Conservation (phyloP, 2,329 filamentous ascomycete species). For the Aspergillus flavus region DNA sequence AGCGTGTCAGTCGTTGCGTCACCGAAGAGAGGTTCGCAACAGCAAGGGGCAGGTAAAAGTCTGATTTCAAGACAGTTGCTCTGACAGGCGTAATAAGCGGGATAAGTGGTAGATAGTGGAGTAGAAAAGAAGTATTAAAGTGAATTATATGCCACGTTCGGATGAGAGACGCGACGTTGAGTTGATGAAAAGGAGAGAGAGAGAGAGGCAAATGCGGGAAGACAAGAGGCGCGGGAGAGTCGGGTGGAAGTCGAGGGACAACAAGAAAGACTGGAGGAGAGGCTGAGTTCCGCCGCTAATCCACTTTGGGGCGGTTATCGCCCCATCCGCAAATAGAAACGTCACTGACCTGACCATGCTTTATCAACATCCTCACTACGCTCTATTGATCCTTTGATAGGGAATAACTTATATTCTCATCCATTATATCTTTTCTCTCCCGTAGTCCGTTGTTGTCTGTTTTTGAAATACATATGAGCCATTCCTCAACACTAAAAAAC, state of each 20-base stretch:
- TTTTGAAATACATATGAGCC: too few relatives aligned
- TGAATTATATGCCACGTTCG: conserved; percentile 6
- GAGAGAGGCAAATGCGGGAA: conserved; percentile 10
- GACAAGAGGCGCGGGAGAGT: conserved; percentile 5
- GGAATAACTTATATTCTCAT: too few relatives aligned
- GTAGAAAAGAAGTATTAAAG: background rate
- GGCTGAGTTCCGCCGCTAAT: conserved; percentile 22
- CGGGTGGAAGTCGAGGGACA: conserved; percentile 16
- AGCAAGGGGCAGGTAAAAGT: conserved; percentile 12
- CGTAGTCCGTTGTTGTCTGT: too few relatives aligned
- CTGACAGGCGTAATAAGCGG: background rate
- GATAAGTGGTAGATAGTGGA: background rate
- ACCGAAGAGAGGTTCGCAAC: conserved; percentile 8
- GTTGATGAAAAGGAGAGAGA: conserved; percentile 18
- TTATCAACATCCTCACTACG: too few relatives aligned
- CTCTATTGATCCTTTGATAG: too few relatives aligned
- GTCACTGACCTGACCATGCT: background rate
- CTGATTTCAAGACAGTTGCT: conserved; percentile 7
- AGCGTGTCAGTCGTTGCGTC: conserved; percentile 17
- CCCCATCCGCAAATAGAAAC: conserved; percentile 14
- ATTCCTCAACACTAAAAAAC: too few relatives aligned
- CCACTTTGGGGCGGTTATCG: conserved; percentile 17
- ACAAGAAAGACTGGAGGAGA: conserved; percentile 19
- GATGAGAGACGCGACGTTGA: conserved; percentile 19
- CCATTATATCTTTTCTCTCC: too few relatives aligned